Evolutionary conservation across 176 grass and related monocot genomes (phyloP), one percentile per base, ranked within the genome.

Genomic region (Phoenix roebelenii): DNA sequence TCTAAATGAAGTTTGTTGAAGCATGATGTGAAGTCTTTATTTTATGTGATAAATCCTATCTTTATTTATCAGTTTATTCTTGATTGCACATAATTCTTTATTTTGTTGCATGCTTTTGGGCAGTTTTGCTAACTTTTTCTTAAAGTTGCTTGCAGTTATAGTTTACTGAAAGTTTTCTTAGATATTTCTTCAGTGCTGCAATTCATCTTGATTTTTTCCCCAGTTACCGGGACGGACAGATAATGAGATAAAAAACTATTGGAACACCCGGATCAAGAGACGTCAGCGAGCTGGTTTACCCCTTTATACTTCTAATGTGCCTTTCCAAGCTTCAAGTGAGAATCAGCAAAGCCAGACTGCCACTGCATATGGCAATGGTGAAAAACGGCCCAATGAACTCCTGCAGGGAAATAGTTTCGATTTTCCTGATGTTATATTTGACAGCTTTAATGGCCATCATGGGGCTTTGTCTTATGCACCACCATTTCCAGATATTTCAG

Each of bases 201-300:
- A 52, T 69, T 48, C 56, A 65, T 1, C 54, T 61, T 5, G 7
- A 57, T 53, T 50, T 39, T 66, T 61, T 88, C 80, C 18, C 53
- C 84, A 98, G 94, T 85, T 98, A 63, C 88, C 84, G 68, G 94
- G 94, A 35, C 84, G 94, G 73, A 98, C 94, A 32, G 94, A 92
- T 63, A 98, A 98, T 89, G 94, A 98, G 74, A 98, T 98, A 76
- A 98, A 98, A 60, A 98, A 98, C 77, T 98, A 85, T 55, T 98
- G 94, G 94, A 98, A 98, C 60, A 98, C 94, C 64, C 76, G 94
- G 61, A 86, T 85, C 73, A 98, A 98, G 64, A 81, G 94, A 69
- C 89, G 76, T 24, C 87, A 88, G 23, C 76, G 94, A 60, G 85
- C 85, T 30, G 81, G 84, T 60, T 63, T 98, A 62, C 74, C 93